Conservation (phyloP, 495 filamentous ascomycete species). For the Aspergillus steynii region DNA sequence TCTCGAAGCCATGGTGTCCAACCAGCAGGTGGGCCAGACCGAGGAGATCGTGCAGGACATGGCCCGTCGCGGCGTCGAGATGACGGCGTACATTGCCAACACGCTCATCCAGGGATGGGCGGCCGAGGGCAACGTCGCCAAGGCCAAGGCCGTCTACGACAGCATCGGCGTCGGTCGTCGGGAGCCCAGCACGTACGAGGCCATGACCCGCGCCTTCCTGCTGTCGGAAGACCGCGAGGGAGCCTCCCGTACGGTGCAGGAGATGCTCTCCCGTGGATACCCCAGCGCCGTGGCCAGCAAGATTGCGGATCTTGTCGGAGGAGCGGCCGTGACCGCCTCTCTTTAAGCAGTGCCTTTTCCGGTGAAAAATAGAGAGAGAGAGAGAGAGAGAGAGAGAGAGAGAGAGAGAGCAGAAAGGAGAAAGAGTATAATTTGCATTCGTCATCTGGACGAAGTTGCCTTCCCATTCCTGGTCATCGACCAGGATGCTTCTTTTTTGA, state of each 20-base stretch:
- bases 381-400: neutral
- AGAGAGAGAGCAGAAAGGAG: neutral
- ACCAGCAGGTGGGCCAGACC: constrained; percentile 77
- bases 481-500: constrained; percentile 14
- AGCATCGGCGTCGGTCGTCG: constrained; percentile 70
- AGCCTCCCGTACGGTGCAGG: constrained; percentile 76
- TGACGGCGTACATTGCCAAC: constrained; percentile 98
- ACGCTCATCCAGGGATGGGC: constrained; percentile 99
- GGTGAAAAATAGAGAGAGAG: neutral
- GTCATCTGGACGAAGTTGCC: neutral
- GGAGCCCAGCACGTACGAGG: constrained; percentile 98
- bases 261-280: constrained; percentile 90
- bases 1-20: constrained; percentile 95
- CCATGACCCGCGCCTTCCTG: constrained; percentile 94
- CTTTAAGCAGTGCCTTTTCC: constrained; percentile 17
- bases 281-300: constrained; percentile 88
- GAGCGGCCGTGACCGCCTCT: constrained; percentile 30
- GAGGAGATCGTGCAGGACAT: constrained; percentile 73
- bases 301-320: constrained; percentile 84
- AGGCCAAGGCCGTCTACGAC: constrained; percentile 77
- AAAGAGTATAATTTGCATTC: neutral
- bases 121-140: constrained; percentile 72
- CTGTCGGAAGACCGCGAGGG: constrained; percentile 72
- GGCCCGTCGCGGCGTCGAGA: constrained; percentile 66
- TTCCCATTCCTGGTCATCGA: neutral